Percentiles rank a stretch among this genome's conserved stretches.
Conservation (phyloP, 768 basidiomycete species). For the Ramaria sp. region DNA sequence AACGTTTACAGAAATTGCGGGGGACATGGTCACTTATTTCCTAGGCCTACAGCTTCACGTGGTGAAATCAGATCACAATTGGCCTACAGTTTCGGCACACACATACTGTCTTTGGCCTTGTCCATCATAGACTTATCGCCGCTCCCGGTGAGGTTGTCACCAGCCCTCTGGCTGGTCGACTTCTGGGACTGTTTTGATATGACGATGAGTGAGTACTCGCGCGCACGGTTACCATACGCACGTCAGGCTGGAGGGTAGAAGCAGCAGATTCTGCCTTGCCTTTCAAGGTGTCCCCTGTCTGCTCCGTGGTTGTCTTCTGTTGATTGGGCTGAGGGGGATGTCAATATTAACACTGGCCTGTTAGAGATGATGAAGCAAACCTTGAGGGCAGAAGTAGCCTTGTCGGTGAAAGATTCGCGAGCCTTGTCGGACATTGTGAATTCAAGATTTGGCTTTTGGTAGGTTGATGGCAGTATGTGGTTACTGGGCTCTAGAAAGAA, state of each 20-base stretch:
- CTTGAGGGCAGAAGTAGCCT: constrained; percentile 40
- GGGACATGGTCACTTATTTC: neutral
- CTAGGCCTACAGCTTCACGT: neutral
- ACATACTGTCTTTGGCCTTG: constrained; percentile 32
- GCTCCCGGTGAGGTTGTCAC: constrained; percentile 35
- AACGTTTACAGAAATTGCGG: no score
- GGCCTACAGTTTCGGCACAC: neutral
- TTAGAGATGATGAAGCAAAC: constrained; percentile 18
- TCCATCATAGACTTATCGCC: constrained; percentile 33
- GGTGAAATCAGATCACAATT: neutral
- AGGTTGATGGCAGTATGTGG: no score
- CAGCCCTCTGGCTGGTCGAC: constrained; percentile 36
- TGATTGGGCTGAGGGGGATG: constrained; percentile 37
- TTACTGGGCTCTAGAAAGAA: no score
- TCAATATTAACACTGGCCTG: neutral
- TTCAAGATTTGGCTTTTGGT: no score
- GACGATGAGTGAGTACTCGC: neutral
- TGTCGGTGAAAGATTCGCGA: constrained; percentile 52
- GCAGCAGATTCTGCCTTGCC: constrained; percentile 37
- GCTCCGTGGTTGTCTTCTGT: constrained; percentile 45
- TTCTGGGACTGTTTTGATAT: constrained; percentile 34
- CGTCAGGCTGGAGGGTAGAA: constrained; percentile 40
- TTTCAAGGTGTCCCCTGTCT: constrained; percentile 37
- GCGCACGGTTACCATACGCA: constrained; percentile 14
- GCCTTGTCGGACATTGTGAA: constrained; percentile 42